Evolutionary conservation across 2,329 filamentous ascomycete genomes (phyloP), one percentile per base, ranked within the genome.

Genomic region (Exophiala viscosa): DNA sequence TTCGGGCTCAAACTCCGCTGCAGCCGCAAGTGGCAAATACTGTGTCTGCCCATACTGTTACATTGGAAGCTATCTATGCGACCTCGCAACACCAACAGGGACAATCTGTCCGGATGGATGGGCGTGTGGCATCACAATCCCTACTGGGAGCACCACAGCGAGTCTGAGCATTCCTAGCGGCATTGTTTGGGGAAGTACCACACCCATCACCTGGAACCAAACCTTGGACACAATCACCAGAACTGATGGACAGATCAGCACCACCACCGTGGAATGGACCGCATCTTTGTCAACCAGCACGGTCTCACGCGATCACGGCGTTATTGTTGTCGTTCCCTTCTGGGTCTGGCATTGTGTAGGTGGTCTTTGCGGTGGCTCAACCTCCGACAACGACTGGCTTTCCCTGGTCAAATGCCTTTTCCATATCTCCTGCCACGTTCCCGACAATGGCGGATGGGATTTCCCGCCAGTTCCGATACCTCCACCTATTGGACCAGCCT

Each of bases 261-360:
- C 20, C 11, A 23, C 17, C 10, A 23, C 17, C n/a, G 40, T 42
- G 18, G 14, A 18, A 13, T 42, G 40, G 40, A 42, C 40, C 5
- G 40, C 40, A n/a, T 18, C 20, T 23, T 31, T 42, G 14, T 13
- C 20, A 11, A 42, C 40, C 20, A 42, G 33, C 34, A 52, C 20
- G 18, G 36, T 23, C 42, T 39, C 14, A 15, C 18, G 17, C 18
- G 28, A 17, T 31, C 14, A 38, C 14, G 50, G 50, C 17, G 50
- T 45, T 14, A 17, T 20, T 9, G 15, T 52, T 34, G 23, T 32
- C n/a, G 41, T 52, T 38, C 50, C 50, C 2, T 48, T 39, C 14
- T 52, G 32, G 35, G 17, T 32, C 13, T 52, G 50, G 50, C 36
- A 43, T 38, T 52, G 50, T 31, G 5, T 38, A 9, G 50, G 50